phyloP scores from a whole-genome alignment of 2,329 filamentous ascomycete species.

The Penicillium freii region DNA sequence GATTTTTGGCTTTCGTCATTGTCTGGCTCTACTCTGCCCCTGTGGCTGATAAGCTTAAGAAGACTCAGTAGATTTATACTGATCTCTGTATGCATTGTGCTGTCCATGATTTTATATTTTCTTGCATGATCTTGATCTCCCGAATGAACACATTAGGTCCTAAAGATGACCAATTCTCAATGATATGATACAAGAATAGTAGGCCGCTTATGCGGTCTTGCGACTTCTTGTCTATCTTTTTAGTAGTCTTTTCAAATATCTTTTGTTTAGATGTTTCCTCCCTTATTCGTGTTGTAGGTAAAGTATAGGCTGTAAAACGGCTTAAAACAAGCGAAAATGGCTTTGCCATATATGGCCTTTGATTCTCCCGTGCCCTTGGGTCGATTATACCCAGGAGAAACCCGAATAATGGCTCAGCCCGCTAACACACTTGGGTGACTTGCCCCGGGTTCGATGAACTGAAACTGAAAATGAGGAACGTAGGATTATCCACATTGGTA shows the following conservation, averaged over 20 bases:
- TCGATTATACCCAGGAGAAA: not conserved
- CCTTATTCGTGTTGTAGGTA: not conserved
- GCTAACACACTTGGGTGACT: not conserved
- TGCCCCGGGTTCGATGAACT: not conserved
- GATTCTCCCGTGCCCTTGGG: not conserved
- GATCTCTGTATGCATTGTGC: slow-evolving; percentile 23
- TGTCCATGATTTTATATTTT: slow-evolving; percentile 24
- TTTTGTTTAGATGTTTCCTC: not conserved
- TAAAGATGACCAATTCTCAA: not conserved
- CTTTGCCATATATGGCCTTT: not conserved
- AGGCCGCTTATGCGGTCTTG: too few relatives aligned
- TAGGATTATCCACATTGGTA: not conserved
- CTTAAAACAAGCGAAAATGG: not conserved
- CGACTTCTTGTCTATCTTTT: not conserved
- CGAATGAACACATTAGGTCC: not conserved
- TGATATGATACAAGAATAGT: not conserved
- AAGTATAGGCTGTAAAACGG: not conserved
- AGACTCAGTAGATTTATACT: slow-evolving; percentile 42
- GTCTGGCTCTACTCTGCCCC: slow-evolving; percentile 82
- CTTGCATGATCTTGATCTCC: slow-evolving; percentile 18
- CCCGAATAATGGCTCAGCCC: not conserved
- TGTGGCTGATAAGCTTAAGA: slow-evolving; percentile 43
- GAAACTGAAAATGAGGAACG: not conserved
- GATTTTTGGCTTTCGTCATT: slow-evolving; percentile 80
- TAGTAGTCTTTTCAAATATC: not conserved